Base-by-base conservation (phyloP, 2,329 filamentous ascomycete genomes). In the Tolypocladium pustulatum region DNA sequence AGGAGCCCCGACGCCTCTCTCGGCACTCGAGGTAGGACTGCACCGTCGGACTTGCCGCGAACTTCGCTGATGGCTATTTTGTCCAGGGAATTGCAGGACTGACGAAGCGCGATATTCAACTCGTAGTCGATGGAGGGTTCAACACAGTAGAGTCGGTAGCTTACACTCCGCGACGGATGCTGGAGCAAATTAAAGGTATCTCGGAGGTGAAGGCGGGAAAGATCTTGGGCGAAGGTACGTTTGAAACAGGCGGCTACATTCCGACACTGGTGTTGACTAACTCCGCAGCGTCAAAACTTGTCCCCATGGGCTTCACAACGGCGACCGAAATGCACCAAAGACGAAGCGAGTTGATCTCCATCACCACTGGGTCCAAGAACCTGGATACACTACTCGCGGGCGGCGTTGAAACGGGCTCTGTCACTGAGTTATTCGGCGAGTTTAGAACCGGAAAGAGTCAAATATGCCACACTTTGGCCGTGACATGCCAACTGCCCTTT, bases 321-420 rank as follows among this genome's bases (percentile, higher is more conserved):
- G 94, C 94, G 4, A 99, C 94, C 0, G 95, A 99, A 75, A 99
- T 99, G 92, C 95, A 99, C 71, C 90, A 93, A 66, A 88, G 94
- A 63, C 86, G 95, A 72, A 97, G 91, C 73, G 94, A 97, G 74
- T 83, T 99, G 60, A 99, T 99, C 65, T 97, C 92, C 17, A 96
- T 99, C 65, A 97, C 94, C 4, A 99, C 94, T 3, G 94, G 95
- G 60, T 97, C 94, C 10, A 99, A 99, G 76, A 92, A 97, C 69
- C 82, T 99, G 12, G 94, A 99, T 70, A 97, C 94, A 17, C 80
- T 99, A 27, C 83, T 99, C 20, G 94, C 93, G 36, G 94, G 94
- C 66, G 94, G 94, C 60, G 84, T 99, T 56, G 95, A 99, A 74
- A 99, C 94, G 0, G 95, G 95, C 52, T 97, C 92, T 10, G 95